Evolutionary conservation across 768 basidiomycete species (phyloP), one percentile per base, ranked within the genome.

Genomic region (Russula ochroleuca): DNA sequence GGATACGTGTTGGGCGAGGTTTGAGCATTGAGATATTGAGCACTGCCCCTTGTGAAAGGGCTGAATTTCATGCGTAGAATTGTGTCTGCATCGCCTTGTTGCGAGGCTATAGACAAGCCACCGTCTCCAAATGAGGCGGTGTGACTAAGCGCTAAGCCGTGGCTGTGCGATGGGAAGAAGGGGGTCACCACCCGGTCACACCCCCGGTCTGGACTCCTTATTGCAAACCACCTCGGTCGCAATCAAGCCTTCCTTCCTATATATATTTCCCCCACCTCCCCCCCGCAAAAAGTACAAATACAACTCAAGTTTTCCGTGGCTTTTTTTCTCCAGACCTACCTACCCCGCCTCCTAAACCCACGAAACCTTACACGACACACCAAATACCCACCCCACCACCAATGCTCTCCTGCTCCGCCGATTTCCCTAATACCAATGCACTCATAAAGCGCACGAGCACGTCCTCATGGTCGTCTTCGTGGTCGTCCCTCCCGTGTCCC

Each of bases 401-500:
- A 19, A 52, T 48, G 28, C 47, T 59, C 38, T 41, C 45, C 40
- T 49, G 25, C 25, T 53, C 65, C 14, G 7, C 8, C 25, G 51
- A 64, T 45, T 64, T 57, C 43, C 56, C 65, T 3, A 17, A n/a
- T 23, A 3, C 23, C 13, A 49, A 15, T 25, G 13, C 57, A 38
- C 41, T 57, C 3, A 9, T 53, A 17, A 35, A n/a, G 5, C 19
- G 37, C 51, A 13, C 52, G 17, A 51, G 41, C 37, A 14, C 4
- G 4, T 5, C 56, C 28, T 56, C 60, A 17, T 52, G 43, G 5
- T 49, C 67, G 17, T 5, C 56, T 28, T 56, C 60, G 17, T 52
- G 43, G 5, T 49, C 67, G 17, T 38, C 59, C 69, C 50, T 43
- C 35, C 10, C 52, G 9, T 33, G n/a, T 19, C 19, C 53, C n/a